A percentile compares a stretch with the other conserved stretches of the same genome.
These are phyloP conservation scores for Clonostachys rhizophaga DNA, from an alignment of 2,329 filamentous ascomycete species.

Conservation along the genomic window DNA sequence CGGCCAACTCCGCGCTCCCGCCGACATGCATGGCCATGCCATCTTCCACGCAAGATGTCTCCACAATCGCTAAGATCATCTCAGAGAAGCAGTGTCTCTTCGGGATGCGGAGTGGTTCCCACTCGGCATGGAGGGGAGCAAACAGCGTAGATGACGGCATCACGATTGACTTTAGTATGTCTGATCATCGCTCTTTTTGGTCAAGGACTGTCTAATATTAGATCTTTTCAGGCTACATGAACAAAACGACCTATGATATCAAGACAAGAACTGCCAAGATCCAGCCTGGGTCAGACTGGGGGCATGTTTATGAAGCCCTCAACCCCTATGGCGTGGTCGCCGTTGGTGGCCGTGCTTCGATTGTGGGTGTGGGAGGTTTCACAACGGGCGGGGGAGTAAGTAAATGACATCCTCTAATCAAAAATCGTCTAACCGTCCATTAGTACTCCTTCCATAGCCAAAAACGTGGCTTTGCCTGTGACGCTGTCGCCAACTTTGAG, in stretches of 20 bases:
- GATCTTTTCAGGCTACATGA: slow-evolving; percentile 4
- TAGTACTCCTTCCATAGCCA: slow-evolving; percentile 23
- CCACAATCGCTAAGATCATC: slow-evolving; percentile 6
- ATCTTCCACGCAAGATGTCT: slow-evolving; percentile 13
- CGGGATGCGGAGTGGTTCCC: slow-evolving; percentile 18
- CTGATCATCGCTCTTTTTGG: neutral
- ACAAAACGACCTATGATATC: slow-evolving; percentile 8
- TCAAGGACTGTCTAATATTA: neutral
- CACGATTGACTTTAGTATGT: slow-evolving; percentile 10
- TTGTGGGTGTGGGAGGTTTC: slow-evolving; percentile 26
- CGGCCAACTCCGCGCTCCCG: slow-evolving; percentile 18
- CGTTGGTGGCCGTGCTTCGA: slow-evolving; percentile 32
- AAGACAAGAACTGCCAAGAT: slow-evolving; percentile 27
- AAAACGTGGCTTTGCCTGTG: slow-evolving; percentile 28
- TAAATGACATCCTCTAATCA: too few species aligned
- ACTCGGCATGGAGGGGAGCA: slow-evolving; percentile 14
- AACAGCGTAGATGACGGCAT: slow-evolving; percentile 15
- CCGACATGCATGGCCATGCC: slow-evolving; percentile 21
- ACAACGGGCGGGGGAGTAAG: slow-evolving; percentile 23
- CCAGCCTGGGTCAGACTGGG: slow-evolving; percentile 37
- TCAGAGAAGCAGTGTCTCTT: slow-evolving; percentile 8
- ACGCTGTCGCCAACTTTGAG: slow-evolving; percentile 28
- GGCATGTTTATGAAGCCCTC: slow-evolving; percentile 6
- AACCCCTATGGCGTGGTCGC: slow-evolving; percentile 24
- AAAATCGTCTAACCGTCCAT: neutral